Conservation (phyloP, 495 filamentous ascomycete species). For the Tuber borchii region DNA sequence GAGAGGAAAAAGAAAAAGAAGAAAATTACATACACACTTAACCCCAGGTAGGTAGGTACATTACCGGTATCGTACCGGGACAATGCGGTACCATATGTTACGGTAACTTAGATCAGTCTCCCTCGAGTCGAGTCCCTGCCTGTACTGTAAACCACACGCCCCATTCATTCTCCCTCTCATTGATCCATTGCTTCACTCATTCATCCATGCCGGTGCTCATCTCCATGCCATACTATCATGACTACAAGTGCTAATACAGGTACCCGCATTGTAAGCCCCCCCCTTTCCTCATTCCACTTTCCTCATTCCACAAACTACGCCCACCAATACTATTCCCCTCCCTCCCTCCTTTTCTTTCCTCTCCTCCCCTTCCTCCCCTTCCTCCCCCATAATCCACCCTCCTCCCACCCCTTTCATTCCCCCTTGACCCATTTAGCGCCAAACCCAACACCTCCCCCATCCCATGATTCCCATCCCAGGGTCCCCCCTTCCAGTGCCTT, state of each 20-base stretch:
- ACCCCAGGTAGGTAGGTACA: neutral
- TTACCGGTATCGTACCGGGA: neutral
- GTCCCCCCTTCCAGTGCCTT: neutral
- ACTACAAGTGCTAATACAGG: no score
- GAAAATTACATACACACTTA: neutral
- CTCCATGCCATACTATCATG: neutral
- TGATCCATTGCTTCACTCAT: neutral
- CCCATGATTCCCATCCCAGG: neutral
- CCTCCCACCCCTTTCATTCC: neutral
- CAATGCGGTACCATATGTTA: neutral
- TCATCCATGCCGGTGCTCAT: neutral
- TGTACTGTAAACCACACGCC: neutral
- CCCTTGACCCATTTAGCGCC: neutral
- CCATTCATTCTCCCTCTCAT: neutral
- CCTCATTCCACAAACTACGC: neutral
- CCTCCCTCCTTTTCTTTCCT: neutral
- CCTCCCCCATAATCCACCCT: neutral
- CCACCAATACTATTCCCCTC: neutral
- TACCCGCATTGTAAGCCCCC: neutral
- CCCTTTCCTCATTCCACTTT: no score
- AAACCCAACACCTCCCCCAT: neutral
- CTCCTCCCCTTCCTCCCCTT: no score
- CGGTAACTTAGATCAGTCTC: neutral
- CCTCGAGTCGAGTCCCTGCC: neutral
- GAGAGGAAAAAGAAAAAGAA: neutral